Evolutionary conservation across 2,329 filamentous ascomycete genomes (phyloP).

Genomic region (Aspergillus sp.): DNA sequence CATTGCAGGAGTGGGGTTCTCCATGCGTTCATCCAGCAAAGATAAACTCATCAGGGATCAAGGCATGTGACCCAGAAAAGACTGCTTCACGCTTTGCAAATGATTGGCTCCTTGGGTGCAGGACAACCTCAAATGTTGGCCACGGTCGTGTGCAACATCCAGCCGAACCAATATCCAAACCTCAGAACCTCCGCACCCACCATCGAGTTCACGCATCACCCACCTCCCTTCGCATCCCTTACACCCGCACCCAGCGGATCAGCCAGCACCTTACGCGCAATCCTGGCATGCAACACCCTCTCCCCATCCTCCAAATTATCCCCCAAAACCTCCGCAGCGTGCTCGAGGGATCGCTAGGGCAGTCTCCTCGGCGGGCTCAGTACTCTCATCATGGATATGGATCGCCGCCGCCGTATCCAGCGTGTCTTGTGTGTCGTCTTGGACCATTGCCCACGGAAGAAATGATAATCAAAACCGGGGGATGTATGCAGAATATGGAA

Average conservation of each 20-base stretch:
- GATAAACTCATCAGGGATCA: too few species aligned
- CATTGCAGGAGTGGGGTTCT: too few species aligned
- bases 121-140: too few species aligned
- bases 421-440: neutral
- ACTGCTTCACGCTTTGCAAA: too few species aligned
- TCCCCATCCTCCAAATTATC: conserved; percentile 9
- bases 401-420: neutral
- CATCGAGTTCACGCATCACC: neutral
- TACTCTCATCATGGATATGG: neutral
- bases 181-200: too few species aligned
- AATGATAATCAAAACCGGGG: too few species aligned
- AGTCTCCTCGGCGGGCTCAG: neutral
- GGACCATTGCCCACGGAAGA: neutral
- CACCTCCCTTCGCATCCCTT: neutral
- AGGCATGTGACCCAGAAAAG: too few species aligned
- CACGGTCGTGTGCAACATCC: too few species aligned
- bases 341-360: conserved; percentile 14
- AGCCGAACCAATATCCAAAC: too few species aligned
- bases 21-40: too few species aligned
- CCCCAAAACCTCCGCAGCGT: conserved; percentile 22
- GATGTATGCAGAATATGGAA: too few species aligned
- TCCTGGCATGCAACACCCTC: neutral
- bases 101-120: too few species aligned
- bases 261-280: neutral
- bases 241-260: neutral